phyloP scores from a whole-genome alignment of 768 basidiomycete genomes.

The Lactifluus pinguis region DNA sequence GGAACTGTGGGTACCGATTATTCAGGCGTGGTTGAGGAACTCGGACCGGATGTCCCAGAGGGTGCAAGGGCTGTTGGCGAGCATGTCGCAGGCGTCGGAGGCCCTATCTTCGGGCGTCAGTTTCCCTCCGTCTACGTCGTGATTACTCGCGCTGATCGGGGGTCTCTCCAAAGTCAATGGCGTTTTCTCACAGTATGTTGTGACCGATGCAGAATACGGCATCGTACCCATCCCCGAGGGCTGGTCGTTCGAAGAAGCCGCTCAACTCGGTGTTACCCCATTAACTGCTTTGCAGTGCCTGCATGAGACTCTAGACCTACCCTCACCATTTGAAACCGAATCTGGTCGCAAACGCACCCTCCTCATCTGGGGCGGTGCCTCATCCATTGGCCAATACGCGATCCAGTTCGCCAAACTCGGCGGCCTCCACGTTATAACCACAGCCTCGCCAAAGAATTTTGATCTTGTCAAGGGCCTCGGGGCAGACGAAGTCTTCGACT shows the following conservation, averaged over 20 bases:
- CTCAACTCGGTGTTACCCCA: conserved; percentile 13
- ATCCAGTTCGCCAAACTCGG: conserved; percentile 27
- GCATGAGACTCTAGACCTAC: conserved; percentile 10
- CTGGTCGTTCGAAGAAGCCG: conserved; percentile 17
- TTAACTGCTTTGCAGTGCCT: conserved; percentile 16
- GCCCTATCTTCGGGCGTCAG: conserved; percentile 2
- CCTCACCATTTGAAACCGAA: conserved; percentile 2
- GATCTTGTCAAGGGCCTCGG: conserved; percentile 29
- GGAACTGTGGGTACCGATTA: conserved; percentile 14
- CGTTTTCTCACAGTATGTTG: conserved; percentile 9
- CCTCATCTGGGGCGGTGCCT: conserved; percentile 20
- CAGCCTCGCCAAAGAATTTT: conserved; percentile 30
- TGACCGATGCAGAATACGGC: conserved; percentile 1
- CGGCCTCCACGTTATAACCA: conserved; percentile 29
- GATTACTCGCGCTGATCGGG: not conserved
- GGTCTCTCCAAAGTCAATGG: conserved; percentile 5
- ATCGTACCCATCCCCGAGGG: conserved; percentile 7
- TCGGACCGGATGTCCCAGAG: conserved; percentile 13
- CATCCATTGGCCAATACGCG: conserved; percentile 29
- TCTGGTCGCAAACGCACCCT: not conserved
- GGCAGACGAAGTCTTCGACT: conserved; percentile 29
- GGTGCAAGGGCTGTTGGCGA: conserved; percentile 16
- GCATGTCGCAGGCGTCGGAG: conserved; percentile 15
- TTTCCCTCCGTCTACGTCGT: not conserved
- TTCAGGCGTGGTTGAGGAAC: conserved; percentile 14